Evolutionary conservation across 192 early-diverging fungal genomes (phyloP).

Genomic region (Diversispora epigaea): DNA sequence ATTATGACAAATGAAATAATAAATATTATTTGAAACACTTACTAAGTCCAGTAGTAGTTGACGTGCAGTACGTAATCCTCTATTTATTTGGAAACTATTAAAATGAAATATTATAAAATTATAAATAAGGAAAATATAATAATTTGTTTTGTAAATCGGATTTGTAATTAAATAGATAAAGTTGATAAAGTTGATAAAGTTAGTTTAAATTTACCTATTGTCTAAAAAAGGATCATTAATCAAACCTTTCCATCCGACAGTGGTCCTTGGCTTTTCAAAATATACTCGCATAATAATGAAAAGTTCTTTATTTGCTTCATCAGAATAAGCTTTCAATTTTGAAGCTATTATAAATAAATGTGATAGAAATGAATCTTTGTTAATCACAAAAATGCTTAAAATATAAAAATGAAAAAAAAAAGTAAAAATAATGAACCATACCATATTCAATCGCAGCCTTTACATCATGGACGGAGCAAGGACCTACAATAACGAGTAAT

Average conservation of each 20-base stretch:
- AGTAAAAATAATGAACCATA: conserved; percentile 41
- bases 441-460: conserved; percentile 77
- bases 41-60: conserved; percentile 67
- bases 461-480: conserved; percentile 84
- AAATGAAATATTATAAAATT: background rate
- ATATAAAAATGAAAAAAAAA: background rate
- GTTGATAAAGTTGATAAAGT: background rate
- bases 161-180: background rate
- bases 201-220: conserved; percentile 43
- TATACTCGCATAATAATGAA: conserved; percentile 81
- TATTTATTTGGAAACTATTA: conserved; percentile 72
- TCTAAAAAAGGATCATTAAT: conserved; percentile 80
- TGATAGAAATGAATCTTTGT: background rate
- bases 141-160: background rate
- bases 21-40: conserved; percentile 13
- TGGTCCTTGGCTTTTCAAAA: conserved; percentile 85
- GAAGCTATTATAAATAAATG: conserved; percentile 41
- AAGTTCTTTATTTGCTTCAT: conserved; percentile 59
- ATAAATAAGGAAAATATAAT: background rate
- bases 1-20: background rate
- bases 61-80: conserved; percentile 77
- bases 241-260: conserved; percentile 92
- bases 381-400: background rate
- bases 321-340: conserved; percentile 58
- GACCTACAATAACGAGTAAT: conserved; percentile 80